Evolutionary conservation across 73 alveolate species (phyloP).

Genomic region (Paramecium caudatum): DNA sequence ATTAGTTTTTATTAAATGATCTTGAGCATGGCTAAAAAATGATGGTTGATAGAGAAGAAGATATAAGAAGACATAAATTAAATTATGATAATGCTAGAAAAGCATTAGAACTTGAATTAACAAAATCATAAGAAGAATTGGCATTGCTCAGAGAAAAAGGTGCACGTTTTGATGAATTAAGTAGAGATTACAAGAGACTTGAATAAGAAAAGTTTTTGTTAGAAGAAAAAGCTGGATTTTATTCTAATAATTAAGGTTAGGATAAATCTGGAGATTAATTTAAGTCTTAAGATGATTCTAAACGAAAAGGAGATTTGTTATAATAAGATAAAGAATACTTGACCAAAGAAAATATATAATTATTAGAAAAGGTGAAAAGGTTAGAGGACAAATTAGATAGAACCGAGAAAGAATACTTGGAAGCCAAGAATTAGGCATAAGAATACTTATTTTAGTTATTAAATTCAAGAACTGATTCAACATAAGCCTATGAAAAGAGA

Average conservation of each 20-base stretch:
- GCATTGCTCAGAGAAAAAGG: constrained; percentile 78
- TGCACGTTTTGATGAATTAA: constrained; percentile 77
- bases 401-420: constrained; percentile 84
- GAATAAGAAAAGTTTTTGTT: constrained; percentile 73
- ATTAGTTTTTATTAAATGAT: constrained; percentile 68
- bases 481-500: constrained; percentile 77
- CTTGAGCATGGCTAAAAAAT: constrained; percentile 74
- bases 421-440: constrained; percentile 85
- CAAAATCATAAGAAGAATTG: constrained; percentile 60
- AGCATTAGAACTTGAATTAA: constrained; percentile 71
- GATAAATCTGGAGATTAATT: constrained; percentile 59
- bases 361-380: constrained; percentile 83
- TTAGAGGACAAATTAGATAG: constrained; percentile 91
- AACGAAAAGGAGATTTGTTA: constrained; percentile 84
- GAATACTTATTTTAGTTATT: constrained; percentile 86
- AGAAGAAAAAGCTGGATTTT: constrained; percentile 78
- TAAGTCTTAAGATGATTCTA: constrained; percentile 73
- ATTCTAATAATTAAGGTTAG: constrained; percentile 44
- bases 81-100: constrained; percentile 76
- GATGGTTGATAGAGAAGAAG: constrained; percentile 74
- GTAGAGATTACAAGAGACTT: constrained; percentile 73
- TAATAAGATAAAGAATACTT: constrained; percentile 87
- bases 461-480: constrained; percentile 81
- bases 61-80: constrained; percentile 76
- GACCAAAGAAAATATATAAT: constrained; percentile 78